Base-by-base conservation (phyloP, 495 filamentous ascomycete genomes). In the Xylaria intraflava region DNA sequence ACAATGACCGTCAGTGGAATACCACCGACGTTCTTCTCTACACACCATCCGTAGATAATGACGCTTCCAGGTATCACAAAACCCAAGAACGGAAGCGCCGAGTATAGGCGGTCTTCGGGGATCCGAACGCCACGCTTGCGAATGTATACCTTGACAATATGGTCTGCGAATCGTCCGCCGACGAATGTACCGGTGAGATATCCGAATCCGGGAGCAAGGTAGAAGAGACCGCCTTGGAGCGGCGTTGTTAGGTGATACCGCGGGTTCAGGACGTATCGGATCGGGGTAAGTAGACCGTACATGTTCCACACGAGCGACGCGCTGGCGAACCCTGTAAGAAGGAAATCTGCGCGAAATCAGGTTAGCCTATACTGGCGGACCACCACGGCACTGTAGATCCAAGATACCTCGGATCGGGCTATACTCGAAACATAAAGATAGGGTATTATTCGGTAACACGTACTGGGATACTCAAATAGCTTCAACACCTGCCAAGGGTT, bases 221-320 rank as follows among this genome's bases (percentile, higher is more conserved):
- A 90, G 67, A 90, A 86, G 10, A 89, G 72, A 0, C 83, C 85
- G 3, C 77, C 77, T 58, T 84, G 78, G 31, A 88, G 77, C 0
- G 86, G 86, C 12, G 77, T 78, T 7, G 76, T 77, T 17, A 90
- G 76, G 54, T 83, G 51, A 70, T 88, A 89, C 16, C 85, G 78
- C 10, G 85, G 85, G 59, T 88, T 88, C 0, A 90, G 67, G 7
- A 88, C 81, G 61, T 86, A 88, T 24, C 84, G 82, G 61, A 88
- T 88, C 1, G 86, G 85, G 2, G 85, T 89, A 12, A 89, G 72
- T 3, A 88, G 73, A 23, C 75, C 79, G 59, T 88, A 89, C 74
- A 86, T 55, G 58, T 86, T 87, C 83, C 82, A 88, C 46, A 88
- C 79, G 1, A 87, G 72, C 24, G 79, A 74, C 1, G 77, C 75